Evolutionary conservation across 371 early-diverging fungal genomes (phyloP), one percentile per base, ranked within the genome.

Genomic region (Mucor ambiguus): DNA sequence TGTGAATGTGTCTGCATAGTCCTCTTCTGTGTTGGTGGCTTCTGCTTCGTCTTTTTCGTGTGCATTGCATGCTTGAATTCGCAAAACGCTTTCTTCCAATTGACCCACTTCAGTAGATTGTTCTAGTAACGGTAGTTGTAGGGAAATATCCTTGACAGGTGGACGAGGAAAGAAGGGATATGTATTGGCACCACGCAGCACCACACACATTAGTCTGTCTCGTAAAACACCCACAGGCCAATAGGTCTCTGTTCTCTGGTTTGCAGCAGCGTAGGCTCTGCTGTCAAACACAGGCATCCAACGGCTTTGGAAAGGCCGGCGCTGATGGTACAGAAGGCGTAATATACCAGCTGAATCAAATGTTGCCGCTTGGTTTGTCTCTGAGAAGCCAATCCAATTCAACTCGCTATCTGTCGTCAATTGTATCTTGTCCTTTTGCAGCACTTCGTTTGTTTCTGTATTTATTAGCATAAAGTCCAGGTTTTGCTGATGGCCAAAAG

Each of bases 331-430:
- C 20, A 93, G 78, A 1, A 89, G 75, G 30, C 87, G 82, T 35
- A 94, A 63, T 3, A 92, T 70, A 37, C 92, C 89, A 3, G 70
- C 70, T 9, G 92, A 88, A 69, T 95, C 93, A 68, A 83, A 92
- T 3, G 87, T 80, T 0, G 78, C 83, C 0, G 92, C 91, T 35
- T 90, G 76, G 41, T 89, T 88, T 9, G 86, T 79, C 54, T 93
- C 92, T 16, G 95, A 91, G 65, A 96, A 94, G 7, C 95, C 96
- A 5, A 88, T 69, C 97, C 97, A 97, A 6, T 75, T 76, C n/a
- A 96, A 67, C 22, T 76, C 75, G 20, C 87, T 77, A 3, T 82
- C 75, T 5, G 86, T 87, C 2, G 90, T 77, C 5, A 95, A 66
- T 9, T 95, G 92, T 5, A 96, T 71, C 5, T 61, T 43, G 22